Evolutionary conservation across 2,329 filamentous ascomycete genomes (phyloP).

Genomic region (Xylaria hypoxylon): DNA sequence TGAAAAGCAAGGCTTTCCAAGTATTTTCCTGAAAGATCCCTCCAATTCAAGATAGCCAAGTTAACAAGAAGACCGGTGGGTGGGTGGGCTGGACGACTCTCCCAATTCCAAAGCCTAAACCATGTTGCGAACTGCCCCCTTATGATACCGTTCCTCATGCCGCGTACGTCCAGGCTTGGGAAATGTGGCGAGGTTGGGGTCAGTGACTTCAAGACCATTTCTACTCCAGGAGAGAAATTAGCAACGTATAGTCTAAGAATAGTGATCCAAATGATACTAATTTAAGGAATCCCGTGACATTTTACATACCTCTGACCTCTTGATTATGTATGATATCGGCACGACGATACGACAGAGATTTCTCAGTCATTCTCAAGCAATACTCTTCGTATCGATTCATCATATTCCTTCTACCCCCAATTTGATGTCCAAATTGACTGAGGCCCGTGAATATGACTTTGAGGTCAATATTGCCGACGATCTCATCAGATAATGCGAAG

Average conservation of each 20-base stretch:
- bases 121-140: slow-evolving; percentile 26
- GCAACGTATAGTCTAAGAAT: background rate
- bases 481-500: slow-evolving; percentile 41
- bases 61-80: slow-evolving; percentile 31
- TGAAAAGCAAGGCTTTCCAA: slow-evolving; percentile 21
- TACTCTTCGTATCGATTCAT: slow-evolving; percentile 40
- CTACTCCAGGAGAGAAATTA: slow-evolving; percentile 6
- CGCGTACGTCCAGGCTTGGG: slow-evolving; percentile 1
- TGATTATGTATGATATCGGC: slow-evolving; percentile 25
- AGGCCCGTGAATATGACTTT: slow-evolving; percentile 40
- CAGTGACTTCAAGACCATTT: slow-evolving; percentile 31
- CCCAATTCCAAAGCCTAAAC: slow-evolving; percentile 22
- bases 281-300: background rate
- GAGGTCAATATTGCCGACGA: slow-evolving; percentile 32
- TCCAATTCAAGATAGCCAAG: slow-evolving; percentile 34
- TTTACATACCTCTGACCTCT: slow-evolving; percentile 22
- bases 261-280: too few relatives aligned
- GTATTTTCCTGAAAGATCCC: slow-evolving; percentile 33
- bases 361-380: slow-evolving; percentile 37
- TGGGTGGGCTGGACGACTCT: background rate
- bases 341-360: slow-evolving; percentile 22
- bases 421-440: slow-evolving; percentile 23
- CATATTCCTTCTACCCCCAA: background rate
- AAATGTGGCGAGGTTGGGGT: slow-evolving; percentile 30
- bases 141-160: slow-evolving; percentile 1